phyloP scores from a whole-genome alignment of 2,329 filamentous ascomycete species.

The Fusarium citri region DNA sequence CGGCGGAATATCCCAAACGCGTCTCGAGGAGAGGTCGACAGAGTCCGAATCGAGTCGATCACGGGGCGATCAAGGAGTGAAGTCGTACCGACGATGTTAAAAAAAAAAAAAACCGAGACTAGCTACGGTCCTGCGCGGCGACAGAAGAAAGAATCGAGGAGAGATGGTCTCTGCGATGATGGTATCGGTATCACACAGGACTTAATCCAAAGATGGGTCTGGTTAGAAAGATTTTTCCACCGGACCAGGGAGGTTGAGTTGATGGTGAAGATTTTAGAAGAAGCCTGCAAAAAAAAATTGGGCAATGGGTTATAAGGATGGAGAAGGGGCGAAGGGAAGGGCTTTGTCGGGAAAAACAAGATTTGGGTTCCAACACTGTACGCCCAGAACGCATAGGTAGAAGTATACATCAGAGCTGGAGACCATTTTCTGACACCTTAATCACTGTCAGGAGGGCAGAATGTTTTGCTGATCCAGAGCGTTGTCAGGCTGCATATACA shows the following conservation, averaged over 20 bases:
- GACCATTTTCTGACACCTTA: constrained; percentile 25
- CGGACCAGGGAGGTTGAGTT: constrained; percentile 52
- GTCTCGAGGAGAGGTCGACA: constrained; percentile 42
- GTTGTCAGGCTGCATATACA: constrained; percentile 23
- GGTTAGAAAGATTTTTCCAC: constrained; percentile 51
- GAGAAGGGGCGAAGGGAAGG: constrained; percentile 47
- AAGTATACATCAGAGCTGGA: background rate
- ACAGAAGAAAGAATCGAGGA: constrained; percentile 42
- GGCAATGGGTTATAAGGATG: constrained; percentile 52
- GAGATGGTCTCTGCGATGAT: constrained; percentile 48
- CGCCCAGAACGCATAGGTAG: background rate
- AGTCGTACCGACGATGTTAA: constrained; percentile 42
- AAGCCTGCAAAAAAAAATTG: constrained; percentile 53
- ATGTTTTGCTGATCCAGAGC: background rate
- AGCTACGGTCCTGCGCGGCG: constrained; percentile 50
- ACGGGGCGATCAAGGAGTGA: constrained; percentile 47
- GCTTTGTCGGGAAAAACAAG: constrained; percentile 32
- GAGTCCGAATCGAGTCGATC: constrained; percentile 44
- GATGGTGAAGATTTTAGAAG: constrained; percentile 54
- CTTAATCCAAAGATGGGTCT: constrained; percentile 50
- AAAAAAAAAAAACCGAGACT: constrained; percentile 48
- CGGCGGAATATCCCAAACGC: constrained; percentile 40
- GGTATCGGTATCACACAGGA: constrained; percentile 48
- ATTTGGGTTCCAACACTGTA: constrained; percentile 34
- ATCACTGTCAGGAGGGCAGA: constrained; percentile 4